These are phyloP conservation scores for Fusarium sp. DNA, from an alignment of 2,329 filamentous ascomycete genomes.

Conservation along the genomic window DNA sequence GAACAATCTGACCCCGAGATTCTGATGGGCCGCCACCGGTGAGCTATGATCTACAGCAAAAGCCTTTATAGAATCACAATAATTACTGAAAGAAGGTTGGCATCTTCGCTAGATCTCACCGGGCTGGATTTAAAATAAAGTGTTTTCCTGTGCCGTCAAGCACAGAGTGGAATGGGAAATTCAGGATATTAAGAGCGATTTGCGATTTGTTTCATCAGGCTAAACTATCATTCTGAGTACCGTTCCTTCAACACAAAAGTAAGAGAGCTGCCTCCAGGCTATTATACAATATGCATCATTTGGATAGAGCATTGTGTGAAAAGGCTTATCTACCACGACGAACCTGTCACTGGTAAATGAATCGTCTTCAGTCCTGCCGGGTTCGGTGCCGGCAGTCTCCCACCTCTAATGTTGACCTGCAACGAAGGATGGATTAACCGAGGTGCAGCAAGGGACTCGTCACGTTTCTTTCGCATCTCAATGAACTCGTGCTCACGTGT, in stretches of 20 bases:
- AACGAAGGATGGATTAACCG: slow-evolving; percentile 59
- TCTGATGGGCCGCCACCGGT: too few species aligned
- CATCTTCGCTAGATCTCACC: fast-evolving
- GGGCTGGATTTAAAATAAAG: too few species aligned
- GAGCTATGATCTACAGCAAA: too few species aligned
- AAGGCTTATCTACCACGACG: background rate
- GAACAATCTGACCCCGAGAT: background rate
- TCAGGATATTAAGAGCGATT: background rate
- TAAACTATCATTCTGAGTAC: background rate
- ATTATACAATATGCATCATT: background rate
- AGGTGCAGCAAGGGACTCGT: slow-evolving; percentile 54
- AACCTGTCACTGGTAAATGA: slow-evolving; percentile 45
- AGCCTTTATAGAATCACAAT: fast-evolving
- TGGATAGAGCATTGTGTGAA: background rate
- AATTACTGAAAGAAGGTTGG: too few species aligned
- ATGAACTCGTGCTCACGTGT: slow-evolving; percentile 56
- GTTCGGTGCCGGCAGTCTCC: slow-evolving; percentile 51
- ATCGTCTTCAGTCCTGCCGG: slow-evolving; percentile 46
- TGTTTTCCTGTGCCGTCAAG: background rate
- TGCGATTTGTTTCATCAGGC: background rate
- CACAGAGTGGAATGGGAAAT: background rate
- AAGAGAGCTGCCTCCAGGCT: too few species aligned
- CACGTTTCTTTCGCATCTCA: slow-evolving; percentile 53
- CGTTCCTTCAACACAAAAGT: fast-evolving
- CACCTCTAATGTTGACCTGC: slow-evolving; percentile 63